Percentiles rank a stretch among this genome's conserved stretches.
Evolutionary conservation across 208 protist genomes (phyloP).

Genomic region (Trypanosoma scelopori): DNA sequence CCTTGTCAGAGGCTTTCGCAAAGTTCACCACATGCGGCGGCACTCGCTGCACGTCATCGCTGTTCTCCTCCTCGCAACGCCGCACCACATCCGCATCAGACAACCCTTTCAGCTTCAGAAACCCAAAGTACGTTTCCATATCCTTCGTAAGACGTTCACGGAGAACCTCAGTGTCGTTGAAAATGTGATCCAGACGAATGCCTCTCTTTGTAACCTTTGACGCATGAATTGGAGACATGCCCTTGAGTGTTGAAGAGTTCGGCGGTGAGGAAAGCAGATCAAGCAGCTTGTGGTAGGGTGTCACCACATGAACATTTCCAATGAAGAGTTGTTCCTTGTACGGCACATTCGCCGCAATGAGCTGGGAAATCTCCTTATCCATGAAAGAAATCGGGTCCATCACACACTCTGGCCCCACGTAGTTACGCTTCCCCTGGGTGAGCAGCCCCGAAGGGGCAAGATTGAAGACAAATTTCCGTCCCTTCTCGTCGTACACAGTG

Average conservation of each 20-base stretch:
- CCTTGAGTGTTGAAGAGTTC: constrained; percentile 91
- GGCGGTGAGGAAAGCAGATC: constrained; percentile 77
- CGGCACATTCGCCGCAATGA: constrained; percentile 71
- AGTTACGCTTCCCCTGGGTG: constrained; percentile 71
- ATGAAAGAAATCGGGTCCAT: constrained; percentile 92
- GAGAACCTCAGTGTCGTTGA: constrained; percentile 75
- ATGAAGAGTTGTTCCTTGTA: constrained; percentile 85
- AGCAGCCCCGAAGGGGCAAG: constrained; percentile 86
- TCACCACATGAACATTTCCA: constrained; percentile 89
- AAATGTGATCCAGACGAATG: constrained; percentile 91
- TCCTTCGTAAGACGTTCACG: constrained; percentile 72
- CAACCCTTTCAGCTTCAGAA: constrained; percentile 67
- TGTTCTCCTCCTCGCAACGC: constrained; percentile 81
- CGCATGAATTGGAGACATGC: constrained; percentile 89
- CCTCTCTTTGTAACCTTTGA: constrained; percentile 89
- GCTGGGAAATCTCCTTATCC: constrained; percentile 85
- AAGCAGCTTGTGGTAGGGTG: constrained; percentile 92
- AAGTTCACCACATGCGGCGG: constrained; percentile 85
- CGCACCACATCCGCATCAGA: constrained; percentile 77
- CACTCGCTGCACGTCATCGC: constrained; percentile 78
- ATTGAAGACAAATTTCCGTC: constrained; percentile 91
- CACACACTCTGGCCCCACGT: constrained; percentile 89
- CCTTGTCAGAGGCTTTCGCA: constrained; percentile 77
- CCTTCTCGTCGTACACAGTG: constrained; percentile 82
- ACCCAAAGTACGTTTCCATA: constrained; percentile 87